Evolutionary conservation across 345 rosid species (phyloP).

Genomic region (Eucalyptus melliodora): DNA sequence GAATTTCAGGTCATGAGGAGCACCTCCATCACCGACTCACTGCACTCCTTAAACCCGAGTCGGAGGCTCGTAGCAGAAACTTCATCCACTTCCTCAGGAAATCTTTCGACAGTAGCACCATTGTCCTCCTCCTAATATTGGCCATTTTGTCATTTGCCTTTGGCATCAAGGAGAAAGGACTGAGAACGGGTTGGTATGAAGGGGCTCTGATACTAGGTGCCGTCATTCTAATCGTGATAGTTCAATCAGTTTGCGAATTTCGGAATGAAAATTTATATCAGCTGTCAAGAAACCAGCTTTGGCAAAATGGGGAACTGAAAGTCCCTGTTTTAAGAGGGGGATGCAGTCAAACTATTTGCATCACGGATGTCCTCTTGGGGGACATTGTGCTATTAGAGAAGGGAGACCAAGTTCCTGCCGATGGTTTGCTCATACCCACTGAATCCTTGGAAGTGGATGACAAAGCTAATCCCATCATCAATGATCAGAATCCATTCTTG

Average conservation of each 20-base stretch:
- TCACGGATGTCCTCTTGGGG: background rate
- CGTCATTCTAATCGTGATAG: background rate
- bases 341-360: background rate
- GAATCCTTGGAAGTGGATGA: background rate
- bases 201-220: background rate
- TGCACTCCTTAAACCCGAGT: background rate
- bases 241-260: background rate
- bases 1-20: background rate
- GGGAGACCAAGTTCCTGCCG: background rate
- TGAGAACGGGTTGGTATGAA: background rate
- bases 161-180: background rate
- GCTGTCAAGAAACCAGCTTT: background rate
- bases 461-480: background rate
- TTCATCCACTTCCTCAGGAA: background rate
- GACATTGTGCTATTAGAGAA: background rate
- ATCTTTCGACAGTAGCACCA: background rate
- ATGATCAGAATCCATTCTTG: background rate
- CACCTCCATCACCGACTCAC: background rate
- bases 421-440: background rate
- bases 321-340: background rate
- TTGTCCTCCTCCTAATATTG: background rate
- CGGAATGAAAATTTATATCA: background rate
- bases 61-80: background rate
- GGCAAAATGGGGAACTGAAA: background rate
- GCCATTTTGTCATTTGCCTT: background rate